Evolutionary conservation across 2,329 filamentous ascomycete genomes (phyloP).

Genomic region (Sporothrix brunneoviolacea): DNA sequence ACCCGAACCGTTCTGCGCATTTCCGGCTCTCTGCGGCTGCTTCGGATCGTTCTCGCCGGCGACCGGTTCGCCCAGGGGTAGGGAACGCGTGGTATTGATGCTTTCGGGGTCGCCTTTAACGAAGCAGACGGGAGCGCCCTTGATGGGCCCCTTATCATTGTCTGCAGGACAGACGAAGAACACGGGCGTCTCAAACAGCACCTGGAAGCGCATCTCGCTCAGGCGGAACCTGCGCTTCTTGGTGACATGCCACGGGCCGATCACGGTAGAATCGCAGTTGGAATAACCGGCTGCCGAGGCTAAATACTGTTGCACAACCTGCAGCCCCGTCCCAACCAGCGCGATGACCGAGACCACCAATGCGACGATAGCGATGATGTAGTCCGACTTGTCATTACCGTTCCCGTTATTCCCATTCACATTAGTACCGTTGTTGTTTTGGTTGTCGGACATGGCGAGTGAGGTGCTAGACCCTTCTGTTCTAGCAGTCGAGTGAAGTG

Average conservation of each 20-base stretch:
- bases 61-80: background rate
- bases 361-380: conserved; percentile 37
- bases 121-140: conserved; percentile 26
- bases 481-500: too few species aligned
- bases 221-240: conserved; percentile 35
- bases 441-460: conserved; percentile 2
- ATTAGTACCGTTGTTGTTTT: background rate
- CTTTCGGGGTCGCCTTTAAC: conserved; percentile 34
- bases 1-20: too few species aligned
- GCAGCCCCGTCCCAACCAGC: conserved; percentile 37
- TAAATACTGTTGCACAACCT: conserved; percentile 45
- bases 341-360: conserved; percentile 43
- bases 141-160: conserved; percentile 32
- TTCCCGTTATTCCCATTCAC: conserved; percentile 3
- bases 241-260: conserved; percentile 38
- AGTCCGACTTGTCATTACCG: conserved; percentile 24
- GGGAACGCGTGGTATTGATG: conserved; percentile 10
- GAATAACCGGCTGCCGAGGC: conserved; percentile 44
- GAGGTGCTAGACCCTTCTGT: background rate
- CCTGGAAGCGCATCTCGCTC: conserved; percentile 43
- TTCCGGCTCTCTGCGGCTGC: conserved; percentile 29
- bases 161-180: conserved; percentile 41
- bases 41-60: background rate
- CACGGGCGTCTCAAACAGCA: conserved; percentile 43
- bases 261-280: conserved; percentile 41